These are phyloP conservation scores for Chalciporus chontae DNA, from an alignment of 768 basidiomycete species.

Conservation along the genomic window DNA sequence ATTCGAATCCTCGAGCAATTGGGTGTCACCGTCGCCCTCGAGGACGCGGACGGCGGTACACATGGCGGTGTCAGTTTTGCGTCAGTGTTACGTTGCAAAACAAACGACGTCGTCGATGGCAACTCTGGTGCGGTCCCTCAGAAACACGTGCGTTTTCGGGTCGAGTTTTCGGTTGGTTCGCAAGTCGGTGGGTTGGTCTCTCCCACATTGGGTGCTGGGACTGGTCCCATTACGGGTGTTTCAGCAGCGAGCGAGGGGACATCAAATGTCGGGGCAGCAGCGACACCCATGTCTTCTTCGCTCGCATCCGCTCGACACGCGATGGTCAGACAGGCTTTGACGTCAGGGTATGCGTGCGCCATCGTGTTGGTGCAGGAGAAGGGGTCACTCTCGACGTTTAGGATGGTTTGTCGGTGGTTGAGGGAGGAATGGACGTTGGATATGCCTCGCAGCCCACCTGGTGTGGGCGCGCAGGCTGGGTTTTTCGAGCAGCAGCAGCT, in stretches of 20 bases:
- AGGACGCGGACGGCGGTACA: slow-evolving; percentile 35
- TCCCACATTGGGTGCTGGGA: slow-evolving; percentile 14
- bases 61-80: slow-evolving; percentile 36
- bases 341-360: slow-evolving; percentile 48
- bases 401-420: slow-evolving; percentile 66
- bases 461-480: slow-evolving; percentile 33
- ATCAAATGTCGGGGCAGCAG: slow-evolving; percentile 6
- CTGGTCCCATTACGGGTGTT: background rate
- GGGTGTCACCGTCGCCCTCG: slow-evolving; percentile 60
- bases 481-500: slow-evolving; percentile 36
- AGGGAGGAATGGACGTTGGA: slow-evolving; percentile 64
- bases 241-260: background rate
- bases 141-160: slow-evolving; percentile 79
- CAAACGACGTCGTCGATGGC: slow-evolving; percentile 46
- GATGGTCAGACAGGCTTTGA: slow-evolving; percentile 23
- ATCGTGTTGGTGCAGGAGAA: slow-evolving; percentile 86
- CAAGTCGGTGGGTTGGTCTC: slow-evolving; percentile 22
- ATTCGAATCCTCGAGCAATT: slow-evolving; percentile 60
- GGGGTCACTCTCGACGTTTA: slow-evolving; percentile 86
- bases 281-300: slow-evolving; percentile 26
- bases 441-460: slow-evolving; percentile 26
- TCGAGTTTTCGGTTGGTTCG: slow-evolving; percentile 59
- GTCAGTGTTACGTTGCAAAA: slow-evolving; percentile 46
- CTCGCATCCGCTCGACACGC: slow-evolving; percentile 27
- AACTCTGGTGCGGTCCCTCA: slow-evolving; percentile 40